phyloP scores from a whole-genome alignment of 305 asterid genomes.

The Coffea humblotiana region DNA sequence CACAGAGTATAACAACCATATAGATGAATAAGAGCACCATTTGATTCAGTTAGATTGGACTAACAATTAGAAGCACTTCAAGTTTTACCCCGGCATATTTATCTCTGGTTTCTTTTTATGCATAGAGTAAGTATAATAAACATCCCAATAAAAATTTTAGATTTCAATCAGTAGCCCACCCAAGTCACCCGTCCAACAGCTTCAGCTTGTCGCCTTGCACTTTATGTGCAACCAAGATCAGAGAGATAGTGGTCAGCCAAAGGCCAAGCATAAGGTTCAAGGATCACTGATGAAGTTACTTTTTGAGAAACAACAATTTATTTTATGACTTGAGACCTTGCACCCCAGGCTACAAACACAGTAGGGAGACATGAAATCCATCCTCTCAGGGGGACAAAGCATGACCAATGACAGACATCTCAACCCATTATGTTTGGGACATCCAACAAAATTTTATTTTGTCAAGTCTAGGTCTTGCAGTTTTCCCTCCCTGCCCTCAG shows the following conservation, averaged over 20 bases:
- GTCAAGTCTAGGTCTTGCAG: constrained; percentile 6
- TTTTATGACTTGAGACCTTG: constrained; percentile 2
- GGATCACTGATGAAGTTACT: not conserved
- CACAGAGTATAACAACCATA: not conserved
- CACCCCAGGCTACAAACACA: not conserved
- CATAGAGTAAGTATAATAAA: constrained; percentile 3
- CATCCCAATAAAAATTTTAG: constrained; percentile 2
- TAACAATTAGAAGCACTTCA: not conserved
- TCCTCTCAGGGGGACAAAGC: constrained; percentile 5
- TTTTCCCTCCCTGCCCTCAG: not conserved
- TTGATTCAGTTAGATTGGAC: not conserved
- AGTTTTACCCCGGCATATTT: not conserved
- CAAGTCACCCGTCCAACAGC: not conserved
- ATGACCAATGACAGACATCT: constrained; percentile 6
- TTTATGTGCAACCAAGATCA: constrained; percentile 4
- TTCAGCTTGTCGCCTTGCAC: not conserved
- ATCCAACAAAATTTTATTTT: not conserved
- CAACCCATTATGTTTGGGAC: constrained; percentile 2
- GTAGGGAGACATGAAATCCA: not conserved
- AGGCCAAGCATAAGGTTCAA: constrained; percentile 12
- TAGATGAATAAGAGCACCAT: not conserved
- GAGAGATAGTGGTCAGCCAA: not conserved
- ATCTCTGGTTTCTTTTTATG: constrained; percentile 7
- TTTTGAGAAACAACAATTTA: constrained; percentile 2
- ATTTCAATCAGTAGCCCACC: not conserved